Evolutionary conservation across 2,329 filamentous ascomycete species (phyloP).

Genomic region (Corinectria fuckeliana): DNA sequence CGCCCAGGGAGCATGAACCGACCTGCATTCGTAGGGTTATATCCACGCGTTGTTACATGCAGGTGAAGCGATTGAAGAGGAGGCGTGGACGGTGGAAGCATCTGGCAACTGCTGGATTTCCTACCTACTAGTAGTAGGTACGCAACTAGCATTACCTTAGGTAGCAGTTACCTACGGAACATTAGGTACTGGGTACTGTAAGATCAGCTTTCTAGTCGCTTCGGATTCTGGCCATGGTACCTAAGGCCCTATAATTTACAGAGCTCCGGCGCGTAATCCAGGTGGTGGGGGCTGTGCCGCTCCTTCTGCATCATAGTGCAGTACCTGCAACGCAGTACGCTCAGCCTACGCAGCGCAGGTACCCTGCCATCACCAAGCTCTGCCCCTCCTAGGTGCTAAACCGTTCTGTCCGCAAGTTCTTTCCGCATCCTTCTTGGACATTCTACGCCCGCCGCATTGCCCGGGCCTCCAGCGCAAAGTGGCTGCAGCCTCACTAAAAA

Average conservation of each 20-base stretch:
- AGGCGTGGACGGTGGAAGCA: slow-evolving; percentile 11
- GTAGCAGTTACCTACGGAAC: too few species aligned
- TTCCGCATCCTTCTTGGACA: slow-evolving; percentile 50
- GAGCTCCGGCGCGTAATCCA: neutral
- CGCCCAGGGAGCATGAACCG: neutral
- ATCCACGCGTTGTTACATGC: neutral
- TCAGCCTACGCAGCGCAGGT: neutral
- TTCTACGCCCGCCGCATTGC: slow-evolving; percentile 41
- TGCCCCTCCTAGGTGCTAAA: slow-evolving; percentile 17
- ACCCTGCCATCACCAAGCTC: slow-evolving; percentile 8
- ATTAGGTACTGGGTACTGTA: neutral
- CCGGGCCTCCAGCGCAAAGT: slow-evolving; percentile 27
- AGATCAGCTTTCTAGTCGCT: too few species aligned
- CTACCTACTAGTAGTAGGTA: neutral
- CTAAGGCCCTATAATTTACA: neutral
- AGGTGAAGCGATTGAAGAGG: neutral
- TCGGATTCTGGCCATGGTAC: too few species aligned
- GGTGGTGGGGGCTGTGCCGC: neutral
- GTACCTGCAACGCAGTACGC: neutral
- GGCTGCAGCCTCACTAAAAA: slow-evolving; percentile 10
- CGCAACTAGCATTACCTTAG: too few species aligned
- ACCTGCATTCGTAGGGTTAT: too few species aligned
- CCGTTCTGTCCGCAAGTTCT: slow-evolving; percentile 38
- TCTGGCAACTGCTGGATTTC: slow-evolving; percentile 11
- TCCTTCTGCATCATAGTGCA: slow-evolving; percentile 8